phyloP scores from a whole-genome alignment of 1,139 yeast species.

The Saccharomycopsis crataegensis region DNA sequence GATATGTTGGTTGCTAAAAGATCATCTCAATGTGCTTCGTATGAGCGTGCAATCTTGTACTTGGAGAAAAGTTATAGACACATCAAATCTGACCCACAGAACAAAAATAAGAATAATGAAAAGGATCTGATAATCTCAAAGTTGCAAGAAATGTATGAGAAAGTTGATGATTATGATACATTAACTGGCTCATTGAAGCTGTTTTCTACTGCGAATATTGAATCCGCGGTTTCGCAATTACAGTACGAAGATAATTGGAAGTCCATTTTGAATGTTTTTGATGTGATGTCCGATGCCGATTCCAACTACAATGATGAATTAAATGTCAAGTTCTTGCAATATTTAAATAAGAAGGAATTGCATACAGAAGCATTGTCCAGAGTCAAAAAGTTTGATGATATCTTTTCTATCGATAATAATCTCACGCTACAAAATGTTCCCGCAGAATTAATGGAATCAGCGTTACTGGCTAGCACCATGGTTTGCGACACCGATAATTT shows the following conservation, averaged over 20 bases:
- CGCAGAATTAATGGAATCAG: slow-evolving; percentile 43
- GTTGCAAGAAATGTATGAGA: slow-evolving; percentile 75
- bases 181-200: slow-evolving; percentile 77
- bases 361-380: slow-evolving; percentile 38
- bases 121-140: slow-evolving; percentile 42
- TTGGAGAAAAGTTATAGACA: slow-evolving; percentile 67
- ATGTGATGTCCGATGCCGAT: slow-evolving; percentile 47
- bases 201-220: slow-evolving; percentile 61
- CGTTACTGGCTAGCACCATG: slow-evolving; percentile 43
- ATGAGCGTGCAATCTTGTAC: slow-evolving; percentile 83
- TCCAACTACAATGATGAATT: slow-evolving; percentile 30
- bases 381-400: slow-evolving; percentile 23
- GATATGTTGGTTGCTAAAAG: slow-evolving; percentile 65
- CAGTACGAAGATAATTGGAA: slow-evolving; percentile 86
- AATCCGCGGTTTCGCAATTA: slow-evolving; percentile 68
- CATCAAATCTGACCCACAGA: slow-evolving; percentile 23
- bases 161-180: slow-evolving; percentile 83
- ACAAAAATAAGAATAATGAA: slow-evolving; percentile 14
- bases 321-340: slow-evolving; percentile 39
- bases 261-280: slow-evolving; percentile 80
- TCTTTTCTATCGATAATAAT: not conserved
- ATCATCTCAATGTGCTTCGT: slow-evolving; percentile 78
- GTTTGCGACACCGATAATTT: slow-evolving; percentile 38
- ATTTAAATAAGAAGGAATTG: slow-evolving; percentile 51
- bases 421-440: not conserved